Evolutionary conservation across 768 basidiomycete species (phyloP), one percentile per base, ranked within the genome.

Genomic region (Lactarius deliciosus): DNA sequence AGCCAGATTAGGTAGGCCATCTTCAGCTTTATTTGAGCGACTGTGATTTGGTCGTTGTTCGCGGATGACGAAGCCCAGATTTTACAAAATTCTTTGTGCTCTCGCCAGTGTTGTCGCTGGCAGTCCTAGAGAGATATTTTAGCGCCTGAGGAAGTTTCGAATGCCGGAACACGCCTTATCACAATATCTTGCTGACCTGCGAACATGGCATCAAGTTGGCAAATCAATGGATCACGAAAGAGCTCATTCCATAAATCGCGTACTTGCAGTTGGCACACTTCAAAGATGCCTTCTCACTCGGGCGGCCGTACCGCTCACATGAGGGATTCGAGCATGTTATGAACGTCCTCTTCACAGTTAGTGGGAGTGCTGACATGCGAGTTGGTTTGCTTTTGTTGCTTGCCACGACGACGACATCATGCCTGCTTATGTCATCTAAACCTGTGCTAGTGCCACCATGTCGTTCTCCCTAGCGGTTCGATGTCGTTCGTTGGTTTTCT

Each of bases 1-100:
- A 72, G 60, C 71, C 71, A 72, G 54, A 72, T 72, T 38, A 72
- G 56, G 34, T 68, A 28, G 15, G 66, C 61, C 71, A 72, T 72
- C 59, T 70, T 67, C 54, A 61, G 50, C 57, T 72, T 72, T 56
- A 72, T 67, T 64, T 72, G 68, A 13, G 65, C 71, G 8, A 72
- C 68, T 2, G 71, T 22, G 22, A 66, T 47, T 34, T 72, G 61
- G 16, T 55, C 64, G 13, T 68, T 64, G 61, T 64, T 64, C 15
- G 64, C 64, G 22, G 71, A 69, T 5, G 70, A 61, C 20, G 25
- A 28, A 2, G 68, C 62, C 71, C 71, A 72, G 6, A 72, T 43
- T n/a, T 64, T 61, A 63, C 71, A 72, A 55, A 66, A 64, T 38
- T 72, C 64, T 57, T 72, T 72, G 70, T 71, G 70, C 28, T 63